Evolutionary conservation across 2,329 filamentous ascomycete genomes (phyloP).

Genomic region (Pseudocercospora fijiensis): DNA sequence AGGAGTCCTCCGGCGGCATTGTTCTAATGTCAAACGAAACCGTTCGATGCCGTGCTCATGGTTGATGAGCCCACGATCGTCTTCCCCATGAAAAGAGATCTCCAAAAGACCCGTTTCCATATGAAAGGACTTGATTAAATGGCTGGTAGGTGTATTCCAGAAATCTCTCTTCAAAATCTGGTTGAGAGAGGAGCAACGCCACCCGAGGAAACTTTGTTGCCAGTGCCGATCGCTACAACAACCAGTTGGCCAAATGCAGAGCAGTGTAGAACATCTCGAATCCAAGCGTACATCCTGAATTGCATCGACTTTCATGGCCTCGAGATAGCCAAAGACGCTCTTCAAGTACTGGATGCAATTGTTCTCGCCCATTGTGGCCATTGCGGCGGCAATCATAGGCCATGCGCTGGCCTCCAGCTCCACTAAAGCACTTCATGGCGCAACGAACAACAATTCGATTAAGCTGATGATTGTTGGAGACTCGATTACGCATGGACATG

Average conservation of each 20-base stretch:
- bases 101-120: background rate
- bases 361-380: background rate
- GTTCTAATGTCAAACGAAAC: background rate
- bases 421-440: background rate
- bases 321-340: background rate
- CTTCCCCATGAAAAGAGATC: background rate
- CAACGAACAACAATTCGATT: background rate
- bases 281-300: background rate
- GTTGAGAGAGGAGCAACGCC: background rate
- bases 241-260: background rate
- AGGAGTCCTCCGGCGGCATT: background rate
- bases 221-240: background rate
- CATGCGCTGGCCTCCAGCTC: background rate
- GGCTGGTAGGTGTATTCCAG: background rate
- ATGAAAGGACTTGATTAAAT: background rate
- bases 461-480: constrained; percentile 29
- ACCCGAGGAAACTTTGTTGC: background rate
- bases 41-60: background rate
- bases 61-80: background rate
- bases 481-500: constrained; percentile 31
- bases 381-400: background rate
- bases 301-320: background rate
- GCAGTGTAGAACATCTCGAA: background rate
- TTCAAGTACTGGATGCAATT: background rate
- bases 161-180: background rate